These are phyloP conservation scores for Aplosporella prunicola DNA, from an alignment of 2,329 filamentous ascomycete species.

Conservation along the genomic window DNA sequence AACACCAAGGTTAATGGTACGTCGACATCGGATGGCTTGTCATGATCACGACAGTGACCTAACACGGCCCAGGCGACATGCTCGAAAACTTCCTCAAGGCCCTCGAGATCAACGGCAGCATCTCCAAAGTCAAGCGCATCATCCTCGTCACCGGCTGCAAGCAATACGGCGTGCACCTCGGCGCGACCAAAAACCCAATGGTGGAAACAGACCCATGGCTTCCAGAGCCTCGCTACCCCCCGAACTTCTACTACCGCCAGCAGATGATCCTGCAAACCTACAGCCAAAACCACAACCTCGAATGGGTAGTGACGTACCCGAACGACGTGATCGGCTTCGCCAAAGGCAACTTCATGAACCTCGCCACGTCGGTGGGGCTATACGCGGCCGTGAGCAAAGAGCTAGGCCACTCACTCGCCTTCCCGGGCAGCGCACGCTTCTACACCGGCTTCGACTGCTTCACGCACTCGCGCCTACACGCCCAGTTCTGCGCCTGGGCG, in stretches of 20 bases:
- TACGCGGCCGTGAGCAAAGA: constrained; percentile 23
- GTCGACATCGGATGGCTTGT: no score
- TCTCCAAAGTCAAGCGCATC: constrained; percentile 37
- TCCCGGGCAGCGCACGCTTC: constrained; percentile 21
- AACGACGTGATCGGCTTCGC: constrained; percentile 39
- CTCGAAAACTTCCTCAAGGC: constrained; percentile 41
- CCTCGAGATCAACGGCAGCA: constrained; percentile 33
- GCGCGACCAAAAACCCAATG: constrained; percentile 39
- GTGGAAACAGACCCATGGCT: constrained; percentile 39
- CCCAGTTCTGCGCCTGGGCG: constrained; percentile 24
- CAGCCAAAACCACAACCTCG: constrained; percentile 23
- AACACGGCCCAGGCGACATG: constrained; percentile 30
- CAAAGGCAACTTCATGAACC: constrained; percentile 30
- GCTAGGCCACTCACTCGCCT: constrained; percentile 18
- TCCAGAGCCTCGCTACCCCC: constrained; percentile 21
- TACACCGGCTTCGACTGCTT: constrained; percentile 24
- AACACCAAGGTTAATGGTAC: constrained; percentile 27
- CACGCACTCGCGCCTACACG: constrained; percentile 19
- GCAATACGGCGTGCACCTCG: constrained; percentile 46
- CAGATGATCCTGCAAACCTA: constrained; percentile 35
- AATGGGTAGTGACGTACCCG: constrained; percentile 37
- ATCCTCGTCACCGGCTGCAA: constrained; percentile 42
- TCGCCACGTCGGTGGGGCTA: constrained; percentile 21
- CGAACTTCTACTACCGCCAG: constrained; percentile 46
- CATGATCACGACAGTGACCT: no score